Evolutionary conservation across 2,329 filamentous ascomycete species (phyloP), one percentile per base, ranked within the genome.

Genomic region (Talaromyces pinophilus): DNA sequence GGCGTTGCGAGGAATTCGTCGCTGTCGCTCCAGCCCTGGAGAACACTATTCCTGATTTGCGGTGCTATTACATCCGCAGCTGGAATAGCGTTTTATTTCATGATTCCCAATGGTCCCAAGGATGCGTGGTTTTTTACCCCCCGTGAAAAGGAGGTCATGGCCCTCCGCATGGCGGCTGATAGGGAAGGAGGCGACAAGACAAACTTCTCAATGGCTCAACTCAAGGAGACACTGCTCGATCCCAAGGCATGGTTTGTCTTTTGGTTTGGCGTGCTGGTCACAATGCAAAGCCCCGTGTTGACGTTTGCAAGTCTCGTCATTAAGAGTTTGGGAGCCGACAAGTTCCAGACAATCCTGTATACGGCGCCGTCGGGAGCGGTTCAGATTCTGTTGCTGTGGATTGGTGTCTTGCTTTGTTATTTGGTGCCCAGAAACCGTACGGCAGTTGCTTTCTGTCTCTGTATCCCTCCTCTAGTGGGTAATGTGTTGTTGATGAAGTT

Each of bases 291-390:
- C 28, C 50, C 50, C 28, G 50, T 52, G 22, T 63, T 63, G 62
- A 55, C 50, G 72, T 85, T 85, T 67, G 81, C 82, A 1, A 83
- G 81, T 0, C 76, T 85, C 5, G 79, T 85, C 22, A 85, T 85
- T 71, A 80, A 81, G 54, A 76, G 73, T 11, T 76, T 84, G 5
- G 81, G 82, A 1, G 83, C 83, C 71, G 72, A 76, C 52, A 75
- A 79, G 19, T 78, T 76, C 17, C 71, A 83, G 22, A 85, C 83
- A 1, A 77, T 85, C 73, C 76, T 85, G 0, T 82, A 82, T 70
- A 79, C 77, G 3, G 78, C 81, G 0, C 83, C 83, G 0, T 84
- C 82, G 0, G 83, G 82, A 0, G 82, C 82, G 0, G 77, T 84
- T 1, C 80, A 83, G 68, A 77, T 85, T 25, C 64, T 74, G 1